Conservation (phyloP, 495 filamentous ascomycete species). For the Penicillium malachiteum region DNA sequence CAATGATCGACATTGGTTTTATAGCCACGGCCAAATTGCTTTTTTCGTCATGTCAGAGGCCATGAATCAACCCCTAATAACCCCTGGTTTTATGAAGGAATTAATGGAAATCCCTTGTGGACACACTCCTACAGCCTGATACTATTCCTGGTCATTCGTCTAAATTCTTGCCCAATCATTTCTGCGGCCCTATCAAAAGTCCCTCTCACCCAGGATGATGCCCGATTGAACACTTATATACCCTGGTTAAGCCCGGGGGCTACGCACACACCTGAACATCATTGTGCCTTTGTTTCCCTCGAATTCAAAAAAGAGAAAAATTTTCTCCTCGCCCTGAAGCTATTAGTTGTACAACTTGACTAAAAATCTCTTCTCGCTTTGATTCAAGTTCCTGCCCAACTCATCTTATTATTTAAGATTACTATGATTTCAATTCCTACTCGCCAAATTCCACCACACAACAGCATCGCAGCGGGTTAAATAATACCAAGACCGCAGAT, state of each 20-base stretch:
- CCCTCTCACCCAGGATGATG: constrained; percentile 19
- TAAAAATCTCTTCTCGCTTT: constrained; percentile 3
- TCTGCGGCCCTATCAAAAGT: constrained; percentile 25
- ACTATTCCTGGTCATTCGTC: constrained; percentile 22
- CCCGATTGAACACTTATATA: constrained; percentile 31
- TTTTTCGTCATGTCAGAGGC: background rate
- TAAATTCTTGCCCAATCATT: constrained; percentile 23
- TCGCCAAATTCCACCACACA: constrained; percentile 13
- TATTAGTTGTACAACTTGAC: constrained; percentile 4
- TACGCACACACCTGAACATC: constrained; percentile 10
- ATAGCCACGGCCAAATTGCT: constrained; percentile 5
- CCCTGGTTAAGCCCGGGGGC: constrained; percentile 11
- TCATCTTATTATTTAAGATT: constrained; percentile 13
- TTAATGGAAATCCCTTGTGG: constrained; percentile 2
- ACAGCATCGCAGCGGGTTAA: constrained; percentile 26
- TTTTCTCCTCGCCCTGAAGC: constrained; percentile 7
- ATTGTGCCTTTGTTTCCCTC: constrained; percentile 19
- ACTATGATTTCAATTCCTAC: constrained; percentile 22
- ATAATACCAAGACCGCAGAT: background rate
- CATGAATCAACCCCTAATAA: background rate
- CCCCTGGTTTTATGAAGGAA: background rate
- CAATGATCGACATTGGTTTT: constrained; percentile 10
- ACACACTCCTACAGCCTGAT: constrained; percentile 21
- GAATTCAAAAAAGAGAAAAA: constrained; percentile 6
- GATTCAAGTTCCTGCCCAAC: constrained; percentile 9